Conservation (phyloP, 305 asterid genomes). For the Ruellia speciosa region DNA sequence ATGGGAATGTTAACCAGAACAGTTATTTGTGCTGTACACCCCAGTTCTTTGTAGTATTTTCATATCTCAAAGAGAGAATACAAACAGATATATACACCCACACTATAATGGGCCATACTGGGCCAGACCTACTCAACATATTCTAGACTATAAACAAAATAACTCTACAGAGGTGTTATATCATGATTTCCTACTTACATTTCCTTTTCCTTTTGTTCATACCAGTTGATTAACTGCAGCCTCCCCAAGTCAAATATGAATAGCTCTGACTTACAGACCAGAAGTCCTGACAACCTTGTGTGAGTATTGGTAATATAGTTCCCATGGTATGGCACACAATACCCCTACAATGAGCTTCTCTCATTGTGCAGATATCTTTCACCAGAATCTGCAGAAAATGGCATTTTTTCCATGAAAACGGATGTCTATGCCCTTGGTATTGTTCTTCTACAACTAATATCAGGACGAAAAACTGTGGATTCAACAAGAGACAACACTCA, state of each 20-base stretch:
- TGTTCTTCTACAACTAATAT: slow-evolving; percentile 38
- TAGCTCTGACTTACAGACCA: slow-evolving; percentile 23
- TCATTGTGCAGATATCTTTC: slow-evolving; percentile 39
- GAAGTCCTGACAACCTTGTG: slow-evolving; percentile 27
- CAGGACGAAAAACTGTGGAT: slow-evolving; percentile 37
- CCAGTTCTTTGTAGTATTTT: too few relatives aligned
- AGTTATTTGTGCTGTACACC: too few relatives aligned
- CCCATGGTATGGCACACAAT: background rate
- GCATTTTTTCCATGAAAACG: slow-evolving; percentile 29
- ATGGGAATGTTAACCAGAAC: too few relatives aligned
- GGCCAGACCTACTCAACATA: too few relatives aligned
- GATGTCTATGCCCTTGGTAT: slow-evolving; percentile 46
- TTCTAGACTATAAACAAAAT: too few relatives aligned
- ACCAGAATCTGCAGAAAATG: slow-evolving; percentile 36
- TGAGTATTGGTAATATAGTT: slow-evolving; percentile 19
- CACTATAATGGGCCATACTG: too few relatives aligned
- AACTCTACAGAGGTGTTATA: too few relatives aligned
- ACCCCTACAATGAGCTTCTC: slow-evolving; percentile 8
- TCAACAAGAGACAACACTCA: slow-evolving; percentile 21
- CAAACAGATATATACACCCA: too few relatives aligned
- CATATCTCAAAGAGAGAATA: too few relatives aligned
- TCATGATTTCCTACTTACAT: too few relatives aligned
- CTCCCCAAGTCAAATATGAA: slow-evolving; percentile 33
- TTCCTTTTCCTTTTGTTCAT: slow-evolving; percentile 10
- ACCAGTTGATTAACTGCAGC: slow-evolving; percentile 17